Base-by-base conservation (phyloP, 768 basidiomycete species). In the Saitozyma sp. region DNA sequence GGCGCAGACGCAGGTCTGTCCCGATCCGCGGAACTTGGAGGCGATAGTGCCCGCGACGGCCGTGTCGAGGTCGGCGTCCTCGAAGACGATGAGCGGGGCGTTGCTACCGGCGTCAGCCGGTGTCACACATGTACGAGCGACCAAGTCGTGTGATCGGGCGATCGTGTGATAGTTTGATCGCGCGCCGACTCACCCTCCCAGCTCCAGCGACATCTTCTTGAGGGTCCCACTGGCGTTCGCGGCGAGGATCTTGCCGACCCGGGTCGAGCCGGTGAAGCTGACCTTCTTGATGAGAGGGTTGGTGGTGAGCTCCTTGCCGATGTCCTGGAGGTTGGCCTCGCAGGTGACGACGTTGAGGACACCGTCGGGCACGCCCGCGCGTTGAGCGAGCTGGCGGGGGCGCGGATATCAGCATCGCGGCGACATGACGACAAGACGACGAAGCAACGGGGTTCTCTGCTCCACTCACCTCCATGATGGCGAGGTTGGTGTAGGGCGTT, bases 301-400 rank as follows among this genome's bases (percentile, higher is more conserved):
- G 78, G 93, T 89, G 77, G 92, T 95, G 84, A 99, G 86, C 82
- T 97, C 95, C 69, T 89, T 88, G 17, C 92, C 96, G 39, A 98
- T 89, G n/a, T 88, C 90, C 60, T 78, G 76, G 40, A 94, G 87
- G 72, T 96, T 86, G 75, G 89, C 89, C 53, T 88, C 85, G 2
- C 93, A 93, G 2, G 92, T 90, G 48, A 99, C 86, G 54, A 96
- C 84, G 80, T 99, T 98, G 78, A 99, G 87, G 43, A 97, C 96
- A 50, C 96, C 96, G 41, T 89, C 86, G 6, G 96, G 95, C 50
- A 99, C 82, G 41, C 95, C 96, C n/a, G 94, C 95, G 46, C 92
- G 88, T 50, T 83, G 83, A 1, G 87, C 86, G 40, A 98, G 85
- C 90, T 94, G 50, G 43, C 57, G 56, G 14, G 50, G 59, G 54